These are phyloP conservation scores for Penicillium herquei DNA, from an alignment of 495 filamentous ascomycete genomes.

Conservation along the genomic window DNA sequence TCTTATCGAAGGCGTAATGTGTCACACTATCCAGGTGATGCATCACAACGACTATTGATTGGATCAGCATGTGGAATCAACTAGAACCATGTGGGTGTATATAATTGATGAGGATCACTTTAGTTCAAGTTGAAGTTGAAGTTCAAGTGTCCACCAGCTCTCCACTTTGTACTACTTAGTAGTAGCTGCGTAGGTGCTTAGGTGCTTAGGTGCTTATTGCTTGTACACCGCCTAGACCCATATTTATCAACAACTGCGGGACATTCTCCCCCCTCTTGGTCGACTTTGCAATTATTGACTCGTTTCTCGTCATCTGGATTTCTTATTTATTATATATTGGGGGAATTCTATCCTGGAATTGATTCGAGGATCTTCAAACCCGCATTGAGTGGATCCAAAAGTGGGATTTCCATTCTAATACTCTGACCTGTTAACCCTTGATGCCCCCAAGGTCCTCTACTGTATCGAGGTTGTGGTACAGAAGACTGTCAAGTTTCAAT, in stretches of 20 bases:
- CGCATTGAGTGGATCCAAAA: background rate
- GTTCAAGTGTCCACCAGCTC: too few relatives aligned
- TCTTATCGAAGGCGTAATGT: background rate
- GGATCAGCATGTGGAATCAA: background rate
- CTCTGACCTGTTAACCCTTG: conserved; percentile 17
- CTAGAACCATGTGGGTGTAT: too few relatives aligned
- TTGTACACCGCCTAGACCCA: conserved; percentile 17
- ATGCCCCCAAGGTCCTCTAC: conserved; percentile 48
- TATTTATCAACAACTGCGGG: conserved; percentile 3
- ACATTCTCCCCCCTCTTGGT: conserved; percentile 4
- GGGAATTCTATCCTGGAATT: background rate
- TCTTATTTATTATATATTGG: background rate
- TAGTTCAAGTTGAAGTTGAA: too few relatives aligned
- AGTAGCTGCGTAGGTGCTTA: background rate
- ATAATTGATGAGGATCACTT: too few relatives aligned
- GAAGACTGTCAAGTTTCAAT: conserved; percentile 24
- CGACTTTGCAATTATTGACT: conserved; percentile 4
- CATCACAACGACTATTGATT: background rate
- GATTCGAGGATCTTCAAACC: background rate
- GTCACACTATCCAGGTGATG: background rate
- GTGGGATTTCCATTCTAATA: background rate
- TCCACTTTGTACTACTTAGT: background rate
- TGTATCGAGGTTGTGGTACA: conserved; percentile 32
- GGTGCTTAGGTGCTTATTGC: background rate
- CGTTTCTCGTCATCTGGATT: conserved; percentile 1